Conservation (phyloP, 768 basidiomycete species). For the Podaxis mareebaensis region DNA sequence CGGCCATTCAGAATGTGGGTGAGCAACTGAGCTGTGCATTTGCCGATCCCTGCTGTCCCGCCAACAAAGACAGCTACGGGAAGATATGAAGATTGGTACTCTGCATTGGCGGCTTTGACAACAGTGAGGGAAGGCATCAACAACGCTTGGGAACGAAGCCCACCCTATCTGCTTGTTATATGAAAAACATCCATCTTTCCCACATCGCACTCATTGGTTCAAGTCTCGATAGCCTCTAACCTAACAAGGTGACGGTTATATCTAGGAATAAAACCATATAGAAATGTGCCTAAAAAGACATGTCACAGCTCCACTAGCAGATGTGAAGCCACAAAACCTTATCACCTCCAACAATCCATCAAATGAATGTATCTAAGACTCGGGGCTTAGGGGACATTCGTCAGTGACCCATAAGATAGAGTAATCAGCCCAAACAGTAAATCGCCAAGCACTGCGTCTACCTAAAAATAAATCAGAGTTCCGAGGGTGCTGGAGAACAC, state of each 20-base stretch:
- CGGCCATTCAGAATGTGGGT: conserved; percentile 49
- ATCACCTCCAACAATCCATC: not conserved
- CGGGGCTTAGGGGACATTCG: not conserved
- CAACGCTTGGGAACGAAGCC: not conserved
- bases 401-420: not conserved
- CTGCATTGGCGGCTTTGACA: conserved; percentile 34
- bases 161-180: not conserved
- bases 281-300: no score
- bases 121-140: conserved; percentile 31
- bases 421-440: not conserved
- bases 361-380: not conserved
- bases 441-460: not conserved
- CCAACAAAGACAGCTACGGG: conserved; percentile 44
- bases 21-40: conserved; percentile 46
- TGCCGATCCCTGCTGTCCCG: conserved; percentile 50
- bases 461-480: conserved; percentile 1
- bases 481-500: not conserved
- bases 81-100: conserved; percentile 24
- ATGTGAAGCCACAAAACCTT: no score
- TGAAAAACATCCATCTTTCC: no score
- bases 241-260: no score
- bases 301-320: no score
- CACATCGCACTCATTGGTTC: no score
- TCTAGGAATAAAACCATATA: no score
- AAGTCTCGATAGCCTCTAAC: no score